phyloP scores from a whole-genome alignment of 805 yeast genomes.

The Yamadazyma nakazawae region DNA sequence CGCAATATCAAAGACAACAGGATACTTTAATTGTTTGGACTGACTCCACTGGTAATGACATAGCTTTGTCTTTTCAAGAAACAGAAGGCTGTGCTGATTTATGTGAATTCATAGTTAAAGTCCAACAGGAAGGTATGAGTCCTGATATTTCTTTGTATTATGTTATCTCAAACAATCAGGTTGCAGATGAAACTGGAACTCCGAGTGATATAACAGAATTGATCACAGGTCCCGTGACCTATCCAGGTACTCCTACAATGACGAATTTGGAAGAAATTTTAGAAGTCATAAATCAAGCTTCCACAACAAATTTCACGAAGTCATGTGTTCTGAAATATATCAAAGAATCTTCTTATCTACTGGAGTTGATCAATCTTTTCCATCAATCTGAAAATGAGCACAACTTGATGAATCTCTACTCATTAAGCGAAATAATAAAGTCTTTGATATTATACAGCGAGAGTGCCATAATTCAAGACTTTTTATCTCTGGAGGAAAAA shows the following conservation, averaged over 20 bases:
- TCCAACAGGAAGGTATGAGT: constrained; percentile 55
- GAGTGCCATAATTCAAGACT: constrained; percentile 28
- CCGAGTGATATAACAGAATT: constrained; percentile 61
- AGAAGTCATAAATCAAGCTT: constrained; percentile 55
- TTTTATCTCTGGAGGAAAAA: constrained; percentile 29
- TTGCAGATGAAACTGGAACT: constrained; percentile 18
- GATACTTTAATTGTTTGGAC: constrained; percentile 96
- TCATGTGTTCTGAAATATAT: constrained; percentile 58
- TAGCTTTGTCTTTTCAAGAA: constrained; percentile 90
- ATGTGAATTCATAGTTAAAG: constrained; percentile 74
- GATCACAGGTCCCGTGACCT: constrained; percentile 73
- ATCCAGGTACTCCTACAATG: constrained; percentile 56
- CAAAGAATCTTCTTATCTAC: constrained; percentile 50
- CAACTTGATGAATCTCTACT: constrained; percentile 54
- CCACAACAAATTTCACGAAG: constrained; percentile 60
- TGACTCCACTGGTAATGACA: constrained; percentile 66
- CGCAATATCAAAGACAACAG: constrained; percentile 89
- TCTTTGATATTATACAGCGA: constrained; percentile 72
- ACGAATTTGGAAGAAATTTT: constrained; percentile 53
- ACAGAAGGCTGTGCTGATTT: constrained; percentile 81
- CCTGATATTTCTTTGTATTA: constrained; percentile 61
- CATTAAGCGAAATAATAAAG: constrained; percentile 72
- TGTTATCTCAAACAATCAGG: constrained; percentile 49
- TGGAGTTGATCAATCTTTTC: constrained; percentile 51
- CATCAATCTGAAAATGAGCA: constrained; percentile 51